A percentile compares a stretch with the other conserved stretches of the same genome.
phyloP scores from a whole-genome alignment of 2,329 filamentous ascomycete genomes.

The Ophiostoma populinum region DNA sequence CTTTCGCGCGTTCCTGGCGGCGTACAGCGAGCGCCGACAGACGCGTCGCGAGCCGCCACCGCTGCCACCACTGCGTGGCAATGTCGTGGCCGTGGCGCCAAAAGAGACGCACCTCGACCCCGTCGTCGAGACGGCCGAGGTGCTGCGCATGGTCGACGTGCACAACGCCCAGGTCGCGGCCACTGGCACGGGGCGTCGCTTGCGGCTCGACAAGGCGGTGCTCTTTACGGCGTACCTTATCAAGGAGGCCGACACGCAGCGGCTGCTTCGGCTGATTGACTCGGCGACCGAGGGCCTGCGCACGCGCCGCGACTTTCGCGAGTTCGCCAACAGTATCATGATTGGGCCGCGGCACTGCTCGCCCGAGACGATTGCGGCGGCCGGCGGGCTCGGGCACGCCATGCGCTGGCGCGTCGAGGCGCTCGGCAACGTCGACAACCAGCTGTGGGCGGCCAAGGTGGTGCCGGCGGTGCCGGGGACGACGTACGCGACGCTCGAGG shows the following conservation, averaged over 20 bases:
- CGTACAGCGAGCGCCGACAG: slow-evolving; percentile 43
- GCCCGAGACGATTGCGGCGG: slow-evolving; percentile 56
- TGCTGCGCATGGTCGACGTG: slow-evolving; percentile 76
- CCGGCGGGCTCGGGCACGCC: slow-evolving; percentile 72
- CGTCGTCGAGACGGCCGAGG: slow-evolving; percentile 60
- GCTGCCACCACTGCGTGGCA: slow-evolving; percentile 50
- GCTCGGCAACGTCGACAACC: slow-evolving; percentile 57
- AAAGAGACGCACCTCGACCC: slow-evolving; percentile 57
- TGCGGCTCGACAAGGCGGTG: slow-evolving; percentile 70
- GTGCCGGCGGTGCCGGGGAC: slow-evolving; percentile 46
- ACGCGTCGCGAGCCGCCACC: neutral
- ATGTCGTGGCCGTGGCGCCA: slow-evolving; percentile 78
- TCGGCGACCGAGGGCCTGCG: slow-evolving; percentile 34
- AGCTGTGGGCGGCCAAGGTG: slow-evolving; percentile 73
- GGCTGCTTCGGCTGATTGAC: slow-evolving; percentile 51
- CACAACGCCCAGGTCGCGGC: slow-evolving; percentile 51
- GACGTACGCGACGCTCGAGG: slow-evolving; percentile 62
- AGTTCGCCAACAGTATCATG: slow-evolving; percentile 77
- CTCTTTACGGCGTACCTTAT: slow-evolving; percentile 91
- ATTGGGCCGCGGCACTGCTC: slow-evolving; percentile 68
- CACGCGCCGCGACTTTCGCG: slow-evolving; percentile 49
- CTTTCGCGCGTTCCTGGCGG: slow-evolving; percentile 70
- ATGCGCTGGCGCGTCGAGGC: slow-evolving; percentile 72
- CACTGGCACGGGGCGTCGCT: slow-evolving; percentile 20
- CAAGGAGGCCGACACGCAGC: slow-evolving; percentile 49